These are phyloP conservation scores for Backusella morwellensis DNA, from an alignment of 192 early-diverging fungal genomes.

Conservation along the genomic window DNA sequence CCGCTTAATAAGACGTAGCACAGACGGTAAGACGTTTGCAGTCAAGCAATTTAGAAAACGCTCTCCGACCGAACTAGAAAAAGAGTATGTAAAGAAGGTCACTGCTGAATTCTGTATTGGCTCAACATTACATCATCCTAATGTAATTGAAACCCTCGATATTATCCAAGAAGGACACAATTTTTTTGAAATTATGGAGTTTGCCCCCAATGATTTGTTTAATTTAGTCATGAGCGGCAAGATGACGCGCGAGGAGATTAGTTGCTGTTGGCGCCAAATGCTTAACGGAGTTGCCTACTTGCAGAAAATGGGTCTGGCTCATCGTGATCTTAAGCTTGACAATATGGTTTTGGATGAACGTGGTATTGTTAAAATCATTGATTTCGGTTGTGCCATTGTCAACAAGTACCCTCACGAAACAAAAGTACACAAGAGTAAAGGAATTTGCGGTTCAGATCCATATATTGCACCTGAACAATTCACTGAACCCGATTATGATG, in stretches of 20 bases:
- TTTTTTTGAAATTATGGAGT: constrained; percentile 88
- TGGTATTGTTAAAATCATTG: constrained; percentile 81
- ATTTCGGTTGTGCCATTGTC: constrained; percentile 87
- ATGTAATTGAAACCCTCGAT: constrained; percentile 79
- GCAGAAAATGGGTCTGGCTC: constrained; percentile 76
- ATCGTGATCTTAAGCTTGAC: constrained; percentile 85
- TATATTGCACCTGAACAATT: constrained; percentile 96
- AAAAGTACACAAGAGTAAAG: constrained; percentile 42
- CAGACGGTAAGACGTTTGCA: constrained; percentile 67
- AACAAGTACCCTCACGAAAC: constrained; percentile 83
- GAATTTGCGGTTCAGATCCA: constrained; percentile 89
- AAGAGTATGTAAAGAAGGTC: constrained; percentile 80
- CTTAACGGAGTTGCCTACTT: constrained; percentile 73
- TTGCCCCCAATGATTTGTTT: constrained; percentile 90
- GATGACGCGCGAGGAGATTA: constrained; percentile 76
- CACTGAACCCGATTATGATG: constrained; percentile 71
- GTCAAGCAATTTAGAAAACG: constrained; percentile 83
- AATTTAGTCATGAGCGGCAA: constrained; percentile 73
- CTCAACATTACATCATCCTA: constrained; percentile 74
- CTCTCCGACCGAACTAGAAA: constrained; percentile 60
- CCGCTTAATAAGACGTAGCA: constrained; percentile 57
- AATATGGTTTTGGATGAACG: constrained; percentile 76
- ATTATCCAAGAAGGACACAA: constrained; percentile 66
- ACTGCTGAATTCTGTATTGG: constrained; percentile 86
- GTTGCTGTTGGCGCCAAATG: constrained; percentile 84